A percentile compares a stretch with the other conserved stretches of the same genome.
Conservation (phyloP, 768 basidiomycete genomes). For the Boletus pseudopeckii region DNA sequence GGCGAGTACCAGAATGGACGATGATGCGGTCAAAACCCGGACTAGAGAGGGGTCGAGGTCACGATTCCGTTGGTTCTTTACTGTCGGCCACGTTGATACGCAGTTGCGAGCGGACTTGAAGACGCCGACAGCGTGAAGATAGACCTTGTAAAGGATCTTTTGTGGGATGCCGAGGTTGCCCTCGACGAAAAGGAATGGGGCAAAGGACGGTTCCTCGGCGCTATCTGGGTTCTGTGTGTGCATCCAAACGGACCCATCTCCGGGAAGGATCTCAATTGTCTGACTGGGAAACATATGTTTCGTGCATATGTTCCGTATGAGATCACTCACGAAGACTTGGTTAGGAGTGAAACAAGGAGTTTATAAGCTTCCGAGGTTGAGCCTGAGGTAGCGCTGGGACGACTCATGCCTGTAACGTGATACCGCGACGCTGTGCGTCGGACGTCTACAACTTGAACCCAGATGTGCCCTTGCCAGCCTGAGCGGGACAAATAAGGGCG, state of each 20-base stretch:
- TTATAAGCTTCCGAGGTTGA: conserved; percentile 12
- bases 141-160: conserved; percentile 51
- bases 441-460: too few species aligned
- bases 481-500: too few species aligned
- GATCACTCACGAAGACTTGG: conserved; percentile 26
- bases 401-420: not conserved
- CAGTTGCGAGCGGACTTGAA: conserved; percentile 31
- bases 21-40: conserved; percentile 30
- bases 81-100: not conserved
- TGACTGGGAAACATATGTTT: conserved; percentile 12
- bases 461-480: too few species aligned
- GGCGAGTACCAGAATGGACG: conserved; percentile 53
- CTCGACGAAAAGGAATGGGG: conserved; percentile 56
- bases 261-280: conserved; percentile 64
- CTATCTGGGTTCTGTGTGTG: conserved; percentile 3
- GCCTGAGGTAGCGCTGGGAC: not conserved
- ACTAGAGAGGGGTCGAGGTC: conserved; percentile 5
- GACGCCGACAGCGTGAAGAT: conserved; percentile 40
- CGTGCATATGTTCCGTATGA: not conserved
- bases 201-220: conserved; percentile 19
- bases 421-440: not conserved
- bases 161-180: conserved; percentile 64
- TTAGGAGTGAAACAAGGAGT: conserved; percentile 24
- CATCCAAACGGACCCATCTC: conserved; percentile 48
- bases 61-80: not conserved